Evolutionary conservation across 2,329 filamentous ascomycete species (phyloP).

Genomic region (Ophiosphaerella herpotricha): DNA sequence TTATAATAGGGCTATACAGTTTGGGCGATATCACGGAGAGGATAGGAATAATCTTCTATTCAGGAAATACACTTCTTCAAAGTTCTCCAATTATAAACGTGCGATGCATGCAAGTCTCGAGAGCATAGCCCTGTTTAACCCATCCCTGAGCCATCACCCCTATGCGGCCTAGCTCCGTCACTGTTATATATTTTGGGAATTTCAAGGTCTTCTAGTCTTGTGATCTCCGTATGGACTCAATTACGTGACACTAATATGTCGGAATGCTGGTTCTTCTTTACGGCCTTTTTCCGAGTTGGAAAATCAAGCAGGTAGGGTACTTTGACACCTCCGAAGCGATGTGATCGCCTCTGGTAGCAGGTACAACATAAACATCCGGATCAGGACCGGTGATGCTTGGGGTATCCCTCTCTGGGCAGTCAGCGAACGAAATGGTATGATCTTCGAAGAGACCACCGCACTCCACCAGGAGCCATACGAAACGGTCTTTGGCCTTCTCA

Average conservation of each 20-base stretch:
- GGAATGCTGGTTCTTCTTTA: slow-evolving; percentile 2
- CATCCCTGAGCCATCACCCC: too few relatives aligned
- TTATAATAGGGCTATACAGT: too few relatives aligned
- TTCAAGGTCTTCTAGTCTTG: slow-evolving; percentile 1
- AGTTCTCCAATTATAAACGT: not conserved
- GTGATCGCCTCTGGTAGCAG: slow-evolving; percentile 1
- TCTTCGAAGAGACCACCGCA: slow-evolving; percentile 2
- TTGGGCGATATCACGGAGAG: too few relatives aligned
- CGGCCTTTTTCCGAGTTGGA: slow-evolving; percentile 2
- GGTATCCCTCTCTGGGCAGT: slow-evolving; percentile 10
- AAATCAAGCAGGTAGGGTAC: slow-evolving; percentile 4
- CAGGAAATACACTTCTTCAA: too few relatives aligned
- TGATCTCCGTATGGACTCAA: slow-evolving; percentile 10
- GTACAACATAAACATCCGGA: slow-evolving; percentile 8
- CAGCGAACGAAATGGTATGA: slow-evolving; percentile 12
- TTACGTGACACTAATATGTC: slow-evolving; percentile 14
- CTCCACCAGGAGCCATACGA: not conserved
- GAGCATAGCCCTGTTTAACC: not conserved
- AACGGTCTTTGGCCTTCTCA: not conserved
- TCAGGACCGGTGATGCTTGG: slow-evolving; percentile 3
- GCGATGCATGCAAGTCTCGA: not conserved
- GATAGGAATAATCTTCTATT: too few relatives aligned
- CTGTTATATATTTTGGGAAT: too few relatives aligned
- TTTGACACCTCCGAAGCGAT: too few relatives aligned
- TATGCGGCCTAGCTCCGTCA: too few relatives aligned